Evolutionary conservation across 495 filamentous ascomycete species (phyloP), one percentile per base, ranked within the genome.

Genomic region (Penicillium cinerascens): DNA sequence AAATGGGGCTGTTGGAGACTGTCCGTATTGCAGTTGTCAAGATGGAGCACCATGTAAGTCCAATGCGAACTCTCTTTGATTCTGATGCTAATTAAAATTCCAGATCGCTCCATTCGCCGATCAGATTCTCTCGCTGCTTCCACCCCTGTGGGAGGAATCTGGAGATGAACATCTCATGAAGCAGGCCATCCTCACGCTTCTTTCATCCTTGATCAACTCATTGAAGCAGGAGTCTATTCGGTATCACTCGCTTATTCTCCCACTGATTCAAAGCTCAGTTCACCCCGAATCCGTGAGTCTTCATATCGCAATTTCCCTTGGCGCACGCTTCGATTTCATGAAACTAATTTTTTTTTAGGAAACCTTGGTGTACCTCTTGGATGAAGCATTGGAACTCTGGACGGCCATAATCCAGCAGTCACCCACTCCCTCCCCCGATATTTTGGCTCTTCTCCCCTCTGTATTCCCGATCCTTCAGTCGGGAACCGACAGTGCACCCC

Each of bases 351-450:
- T 44, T 11, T 2, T n/a, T 9, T 39, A 82, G 80, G 81, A 91
- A 26, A 82, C 86, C 25, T 82, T 88, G 55, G 65, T 95, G 6
- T 93, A 95, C 61, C 84, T 97, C 7, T 78, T 95, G 10, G 93
- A 97, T 51, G 93, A 98, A 60, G 88, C 91, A 0, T 74, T 98
- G 11, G 91, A 96, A 26, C 80, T 98, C 20, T 96, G 91, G 91
- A 75, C 80, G 16, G 77, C 85, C 1, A 80, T 96, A n/a, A 65
- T 96, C 21, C 70, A 74, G 43, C 85, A 93, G 56, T 89, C 86
- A 17, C 78, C 80, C 4, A 66, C 80, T 4, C 86, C 88, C 11
- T 79, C 83, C 3, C 71, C 78, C 1, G 85, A 85, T 4, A 74
- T 96, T 15, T 67, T 91, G 4, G 73, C 79, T 22, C 81, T 96